These are phyloP conservation scores for Penicillium lagena DNA, from an alignment of 495 filamentous ascomycete genomes.

Conservation along the genomic window DNA sequence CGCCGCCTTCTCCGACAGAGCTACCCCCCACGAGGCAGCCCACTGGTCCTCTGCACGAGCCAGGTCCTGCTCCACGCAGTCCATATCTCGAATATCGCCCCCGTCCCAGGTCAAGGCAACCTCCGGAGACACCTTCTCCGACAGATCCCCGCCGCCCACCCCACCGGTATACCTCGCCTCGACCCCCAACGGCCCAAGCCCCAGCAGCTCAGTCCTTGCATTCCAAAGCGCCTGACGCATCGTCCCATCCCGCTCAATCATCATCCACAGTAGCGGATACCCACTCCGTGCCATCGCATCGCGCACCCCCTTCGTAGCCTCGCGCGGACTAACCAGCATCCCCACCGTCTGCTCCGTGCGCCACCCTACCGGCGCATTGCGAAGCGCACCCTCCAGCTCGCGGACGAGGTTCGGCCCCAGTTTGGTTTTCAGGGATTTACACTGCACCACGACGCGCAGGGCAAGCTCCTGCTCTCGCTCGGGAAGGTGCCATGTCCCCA, in stretches of 20 bases:
- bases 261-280: constrained; percentile 59
- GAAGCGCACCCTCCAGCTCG: constrained; percentile 80
- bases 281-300: constrained; percentile 60
- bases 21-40: constrained; percentile 24
- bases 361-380: constrained; percentile 64
- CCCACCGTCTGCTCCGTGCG: constrained; percentile 53
- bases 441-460: constrained; percentile 69
- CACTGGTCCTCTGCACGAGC: constrained; percentile 19
- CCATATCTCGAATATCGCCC: constrained; percentile 37
- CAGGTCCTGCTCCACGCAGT: constrained; percentile 25
- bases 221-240: constrained; percentile 39
- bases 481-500: constrained; percentile 71
- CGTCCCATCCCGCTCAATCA: constrained; percentile 34
- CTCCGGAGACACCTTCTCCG: constrained; percentile 14
- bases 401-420: constrained; percentile 62
- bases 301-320: constrained; percentile 52
- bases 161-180: constrained; percentile 41
- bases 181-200: constrained; percentile 59
- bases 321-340: constrained; percentile 50
- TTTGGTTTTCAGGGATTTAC: constrained; percentile 59
- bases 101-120: constrained; percentile 55
- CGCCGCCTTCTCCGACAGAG: constrained; percentile 12
- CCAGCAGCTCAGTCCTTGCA: constrained; percentile 50
- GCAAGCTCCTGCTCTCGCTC: constrained; percentile 29
- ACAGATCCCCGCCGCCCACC: background rate